Evolutionary conservation across 1,139 yeast genomes (phyloP), one percentile per base, ranked within the genome.

Genomic region (Yueomyces sp.): DNA sequence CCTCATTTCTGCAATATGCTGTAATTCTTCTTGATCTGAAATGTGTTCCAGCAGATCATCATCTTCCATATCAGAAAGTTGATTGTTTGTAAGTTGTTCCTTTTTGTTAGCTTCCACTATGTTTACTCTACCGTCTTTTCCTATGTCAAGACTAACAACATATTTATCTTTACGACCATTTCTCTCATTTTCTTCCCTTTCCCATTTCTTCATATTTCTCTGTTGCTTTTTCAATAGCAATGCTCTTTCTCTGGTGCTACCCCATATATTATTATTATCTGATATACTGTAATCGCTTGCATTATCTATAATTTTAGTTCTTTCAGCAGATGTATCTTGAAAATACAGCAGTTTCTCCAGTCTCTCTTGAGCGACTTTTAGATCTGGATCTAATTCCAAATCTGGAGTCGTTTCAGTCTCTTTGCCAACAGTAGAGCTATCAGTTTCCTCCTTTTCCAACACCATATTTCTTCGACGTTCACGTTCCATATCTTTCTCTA

Each of bases 261-360:
- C 79, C 98, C 98, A 93, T 55, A 80, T 81, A 54, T 89, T 96
- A 1, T 87, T 75, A 0, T 93, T 96, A 53, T 84, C 80, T 52
- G 91, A 96, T 45, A 91, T 87, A 50, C 91, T 86, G 57, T 79
- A 91, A 59, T 93, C 98, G 4, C 95, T 78, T 0, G 95, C 96
- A 56, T 86, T 82, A 57, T 93, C 99, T 38, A 93, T 89, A 49
- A 93, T 87, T 53, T 76, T 78, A 0, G 97, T 91, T 58, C 98
- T 70, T 57, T 86, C 93, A 1, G 89, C 87, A 4, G 95, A 84
- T 7, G 91, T 78, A 2, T 76, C 86, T 59, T 93, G 98, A 60
- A 79, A 91, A 48, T 77, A 74, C 40, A 93, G 66, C 40, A 93
- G 66, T 29, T 77, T 80, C 38, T 83, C 82, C 39, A 91, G 66